Conservation (phyloP, 805 yeast genomes). For the Wickerhamiella kurtzmanii region DNA sequence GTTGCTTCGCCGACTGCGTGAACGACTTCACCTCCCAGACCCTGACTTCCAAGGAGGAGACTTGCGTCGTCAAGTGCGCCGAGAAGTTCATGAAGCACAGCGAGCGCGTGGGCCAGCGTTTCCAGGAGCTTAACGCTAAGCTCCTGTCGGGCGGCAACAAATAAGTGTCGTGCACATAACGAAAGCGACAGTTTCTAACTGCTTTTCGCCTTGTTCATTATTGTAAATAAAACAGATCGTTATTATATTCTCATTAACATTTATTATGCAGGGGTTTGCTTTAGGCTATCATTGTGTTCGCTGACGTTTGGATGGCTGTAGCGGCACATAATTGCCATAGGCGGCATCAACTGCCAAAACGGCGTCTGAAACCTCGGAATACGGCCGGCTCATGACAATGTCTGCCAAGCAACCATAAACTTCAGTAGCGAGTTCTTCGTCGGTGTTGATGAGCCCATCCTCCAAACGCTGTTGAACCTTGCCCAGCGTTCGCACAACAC, state of each 20-base stretch:
- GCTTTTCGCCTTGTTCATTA: not conserved
- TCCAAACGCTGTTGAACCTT: not conserved
- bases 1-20: slow-evolving; percentile 96
- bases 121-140: slow-evolving; percentile 80
- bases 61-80: slow-evolving; percentile 82
- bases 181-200: not conserved
- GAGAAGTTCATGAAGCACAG: slow-evolving; percentile 96
- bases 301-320: not conserved
- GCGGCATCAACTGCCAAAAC: not conserved
- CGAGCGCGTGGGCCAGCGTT: slow-evolving; percentile 96
- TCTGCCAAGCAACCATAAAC: not conserved
- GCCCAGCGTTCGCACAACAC: not conserved
- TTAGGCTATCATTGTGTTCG: no score
- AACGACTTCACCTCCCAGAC: slow-evolving; percentile 92
- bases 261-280: no score
- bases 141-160: slow-evolving; percentile 20
- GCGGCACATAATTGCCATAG: not conserved
- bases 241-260: no score
- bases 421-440: not conserved
- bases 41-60: slow-evolving; percentile 69
- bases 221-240: not conserved
- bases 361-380: not conserved
- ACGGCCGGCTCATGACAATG: not conserved
- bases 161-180: not conserved
- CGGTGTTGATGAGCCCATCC: not conserved